Conservation (phyloP, 1,139 yeast genomes). For the Sugiyamaella novakii region DNA sequence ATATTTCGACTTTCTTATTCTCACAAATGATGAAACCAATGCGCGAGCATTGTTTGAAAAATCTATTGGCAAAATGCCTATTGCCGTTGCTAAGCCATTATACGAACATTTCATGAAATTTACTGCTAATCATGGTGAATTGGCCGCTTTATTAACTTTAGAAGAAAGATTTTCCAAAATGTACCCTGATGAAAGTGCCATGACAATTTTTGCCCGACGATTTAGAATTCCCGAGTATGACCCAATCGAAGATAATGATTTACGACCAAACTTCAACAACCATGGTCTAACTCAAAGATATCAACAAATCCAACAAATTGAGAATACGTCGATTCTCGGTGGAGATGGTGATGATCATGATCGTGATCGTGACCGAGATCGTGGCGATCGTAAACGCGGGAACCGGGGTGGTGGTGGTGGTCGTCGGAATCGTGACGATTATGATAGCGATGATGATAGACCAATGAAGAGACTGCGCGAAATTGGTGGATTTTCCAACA, state of each 20-base stretch:
- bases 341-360: conserved; percentile 14
- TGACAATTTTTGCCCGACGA: conserved; percentile 41
- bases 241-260: conserved; percentile 50
- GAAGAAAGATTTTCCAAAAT: conserved; percentile 66
- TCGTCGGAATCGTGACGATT: conserved; percentile 7
- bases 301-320: conserved; percentile 16
- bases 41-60: conserved; percentile 82
- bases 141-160: conserved; percentile 65
- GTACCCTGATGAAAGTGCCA: conserved; percentile 54
- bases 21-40: conserved; percentile 74
- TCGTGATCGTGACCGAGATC: conserved; percentile 11
- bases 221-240: conserved; percentile 50
- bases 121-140: conserved; percentile 63
- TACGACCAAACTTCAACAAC: conserved; percentile 30
- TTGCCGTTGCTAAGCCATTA: conserved; percentile 45
- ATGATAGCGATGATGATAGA: conserved; percentile 19
- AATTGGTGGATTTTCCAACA: conserved; percentile 10
- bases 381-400: conserved; percentile 17
- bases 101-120: conserved; percentile 54
- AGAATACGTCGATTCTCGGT: conserved; percentile 10
- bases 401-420: conserved; percentile 11
- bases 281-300: conserved; percentile 13
- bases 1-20: conserved; percentile 73
- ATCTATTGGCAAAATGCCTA: conserved; percentile 50
- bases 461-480: conserved; percentile 25